Evolutionary conservation across 164 flowering plant genomes (phyloP), one percentile per base, ranked within the genome.

Genomic region (Stephania cephalantha): DNA sequence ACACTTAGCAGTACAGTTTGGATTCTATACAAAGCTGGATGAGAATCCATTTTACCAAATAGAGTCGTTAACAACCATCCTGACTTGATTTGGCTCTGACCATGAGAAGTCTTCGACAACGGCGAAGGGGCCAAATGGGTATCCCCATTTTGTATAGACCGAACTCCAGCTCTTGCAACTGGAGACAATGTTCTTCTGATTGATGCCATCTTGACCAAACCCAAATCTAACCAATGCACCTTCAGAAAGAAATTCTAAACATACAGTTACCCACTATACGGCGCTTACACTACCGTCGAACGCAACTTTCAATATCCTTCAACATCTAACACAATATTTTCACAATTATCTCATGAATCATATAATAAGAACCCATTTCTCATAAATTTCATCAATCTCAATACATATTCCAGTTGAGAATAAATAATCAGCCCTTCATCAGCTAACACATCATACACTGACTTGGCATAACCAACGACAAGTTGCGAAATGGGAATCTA

Each of bases 111-210:
- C 82, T 83, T 89, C 20, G 94, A 90, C 80, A 90, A 76, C 0
- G 97, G 92, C 44, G 96, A 91, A 58, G 86, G 82, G 68, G 81
- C 90, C 8, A 81, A 74, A 77, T 78, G 76, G 1, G 82, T 81
- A 74, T 92, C 96, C 35, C 86, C 92, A 78, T 83, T 86, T 45
- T 78, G 72, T 67, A 79, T 55, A 71, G 82, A 72, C 69, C 91
- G 90, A 2, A 82, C 74, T 71, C 92, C 90, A 2, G 88, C 83
- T 74, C 92, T 83, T 64, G 97, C 90, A 30, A 87, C 87, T 6
- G 93, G 91, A 53, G 94, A 89, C 81, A 87, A 79, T 7, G 93
- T 88, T 80, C 98, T 89, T 81, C 98, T 84, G 80, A 92, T 83
- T 7, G 97, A 90, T 50, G 97, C 94, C 97, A 94, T 75, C 63